A percentile compares a stretch with the other conserved stretches of the same genome.
phyloP scores from a whole-genome alignment of 2,329 filamentous ascomycete genomes.

The Elsinoe arachidis region DNA sequence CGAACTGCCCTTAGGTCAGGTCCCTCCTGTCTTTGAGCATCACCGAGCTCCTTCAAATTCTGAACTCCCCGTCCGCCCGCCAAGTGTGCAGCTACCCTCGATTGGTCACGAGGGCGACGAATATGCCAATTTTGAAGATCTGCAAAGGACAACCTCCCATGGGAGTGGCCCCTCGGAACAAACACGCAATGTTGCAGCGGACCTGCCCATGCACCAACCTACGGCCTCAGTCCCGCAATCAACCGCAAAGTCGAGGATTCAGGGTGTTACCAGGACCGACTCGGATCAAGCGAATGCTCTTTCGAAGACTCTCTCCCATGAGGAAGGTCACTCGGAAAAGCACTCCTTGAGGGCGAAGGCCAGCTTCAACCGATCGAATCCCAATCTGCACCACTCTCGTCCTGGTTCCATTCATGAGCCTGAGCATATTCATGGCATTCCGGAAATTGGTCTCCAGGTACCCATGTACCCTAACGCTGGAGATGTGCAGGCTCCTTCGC shows the following conservation, averaged over 20 bases:
- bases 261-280: slow-evolving; percentile 80
- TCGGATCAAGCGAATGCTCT: slow-evolving; percentile 68
- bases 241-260: slow-evolving; percentile 75
- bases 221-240: slow-evolving; percentile 74
- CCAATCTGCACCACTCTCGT: slow-evolving; percentile 37
- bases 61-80: slow-evolving; percentile 50
- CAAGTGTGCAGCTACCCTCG: slow-evolving; percentile 73
- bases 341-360: slow-evolving; percentile 54
- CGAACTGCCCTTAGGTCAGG: slow-evolving; percentile 43
- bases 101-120: slow-evolving; percentile 85
- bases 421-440: slow-evolving; percentile 73
- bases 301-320: slow-evolving; percentile 61
- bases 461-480: slow-evolving; percentile 90
- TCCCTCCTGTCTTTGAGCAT: slow-evolving; percentile 18
- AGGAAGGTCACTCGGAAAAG: slow-evolving; percentile 44
- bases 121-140: slow-evolving; percentile 56
- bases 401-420: slow-evolving; percentile 51
- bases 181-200: slow-evolving; percentile 67
- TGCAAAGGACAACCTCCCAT: slow-evolving; percentile 31
- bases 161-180: slow-evolving; percentile 51
- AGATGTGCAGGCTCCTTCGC: slow-evolving; percentile 91
- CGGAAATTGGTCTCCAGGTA: slow-evolving; percentile 83
- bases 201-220: slow-evolving; percentile 80
- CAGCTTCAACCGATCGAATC: slow-evolving; percentile 44
- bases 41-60: slow-evolving; percentile 28